A percentile compares a stretch with the other conserved stretches of the same genome.
Conservation (phyloP, 2,329 filamentous ascomycete genomes). For the Pseudogymnoascus sp. region DNA sequence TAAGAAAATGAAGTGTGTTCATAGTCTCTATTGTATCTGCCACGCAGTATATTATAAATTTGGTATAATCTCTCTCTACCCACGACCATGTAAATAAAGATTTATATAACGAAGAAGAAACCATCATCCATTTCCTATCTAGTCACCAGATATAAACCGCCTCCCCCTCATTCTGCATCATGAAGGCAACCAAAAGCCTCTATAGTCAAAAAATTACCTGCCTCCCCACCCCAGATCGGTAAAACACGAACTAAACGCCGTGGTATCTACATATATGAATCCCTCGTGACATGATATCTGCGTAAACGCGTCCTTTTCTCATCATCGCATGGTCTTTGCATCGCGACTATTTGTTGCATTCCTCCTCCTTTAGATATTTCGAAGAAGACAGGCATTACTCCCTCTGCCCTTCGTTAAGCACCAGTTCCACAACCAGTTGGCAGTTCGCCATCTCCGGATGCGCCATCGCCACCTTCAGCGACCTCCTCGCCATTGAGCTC, state of each 20-base stretch:
- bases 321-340: neutral
- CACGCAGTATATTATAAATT: neutral
- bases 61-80: neutral
- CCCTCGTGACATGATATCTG: constrained; percentile 3
- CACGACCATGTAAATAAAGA: neutral
- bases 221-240: neutral
- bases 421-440: constrained; percentile 85
- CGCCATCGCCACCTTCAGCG: constrained; percentile 90
- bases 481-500: constrained; percentile 52
- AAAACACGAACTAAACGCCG: neutral
- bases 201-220: constrained; percentile 1
- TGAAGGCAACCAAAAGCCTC: constrained; percentile 4
- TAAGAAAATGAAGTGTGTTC: too few species aligned
- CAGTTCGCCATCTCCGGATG: constrained; percentile 79
- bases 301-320: neutral
- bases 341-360: constrained; percentile 3
- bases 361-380: neutral
- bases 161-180: neutral
- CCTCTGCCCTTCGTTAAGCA: constrained; percentile 77
- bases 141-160: neutral
- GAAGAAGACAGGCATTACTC: constrained; percentile 20
- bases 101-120: neutral
- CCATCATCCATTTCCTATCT: constrained; percentile 5
- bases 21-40: too few species aligned
- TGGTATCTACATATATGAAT: constrained; percentile 8